Evolutionary conservation across 768 basidiomycete species (phyloP).

Genomic region (Pulveroboletus sp.): DNA sequence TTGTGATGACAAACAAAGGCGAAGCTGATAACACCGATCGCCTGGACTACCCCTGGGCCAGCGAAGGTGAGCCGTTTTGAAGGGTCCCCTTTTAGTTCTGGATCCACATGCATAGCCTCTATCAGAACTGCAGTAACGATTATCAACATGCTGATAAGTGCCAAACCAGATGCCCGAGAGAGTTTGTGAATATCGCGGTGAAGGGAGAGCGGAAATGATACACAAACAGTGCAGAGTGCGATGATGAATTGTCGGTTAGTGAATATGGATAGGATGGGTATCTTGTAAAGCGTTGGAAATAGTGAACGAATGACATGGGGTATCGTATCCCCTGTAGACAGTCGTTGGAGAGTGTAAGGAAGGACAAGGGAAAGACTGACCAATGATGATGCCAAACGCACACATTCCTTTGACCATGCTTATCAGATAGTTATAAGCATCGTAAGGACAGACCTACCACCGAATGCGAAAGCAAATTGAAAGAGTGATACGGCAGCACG

Average conservation of each 20-base stretch:
- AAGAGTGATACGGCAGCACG: constrained; percentile 93
- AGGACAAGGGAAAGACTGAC: constrained; percentile 21
- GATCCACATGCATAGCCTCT: constrained; percentile 70
- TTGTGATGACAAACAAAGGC: constrained; percentile 99
- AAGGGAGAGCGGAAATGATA: constrained; percentile 92
- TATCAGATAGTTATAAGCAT: constrained; percentile 1
- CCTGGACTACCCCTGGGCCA: constrained; percentile 81
- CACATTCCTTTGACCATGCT: constrained; percentile 72
- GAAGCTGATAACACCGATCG: constrained; percentile 96
- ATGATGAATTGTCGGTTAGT: constrained; percentile 89
- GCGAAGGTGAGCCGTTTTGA: constrained; percentile 70
- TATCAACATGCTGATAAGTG: constrained; percentile 88
- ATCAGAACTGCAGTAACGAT: constrained; percentile 85
- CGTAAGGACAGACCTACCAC: constrained; percentile 50
- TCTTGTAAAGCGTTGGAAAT: constrained; percentile 63
- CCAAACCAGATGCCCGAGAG: constrained; percentile 85
- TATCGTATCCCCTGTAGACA: constrained; percentile 76
- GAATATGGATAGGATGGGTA: constrained; percentile 73
- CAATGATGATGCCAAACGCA: constrained; percentile 95
- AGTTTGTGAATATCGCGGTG: constrained; percentile 98
- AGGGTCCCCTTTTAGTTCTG: constrained; percentile 73
- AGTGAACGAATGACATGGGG: constrained; percentile 87
- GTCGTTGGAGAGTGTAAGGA: background rate
- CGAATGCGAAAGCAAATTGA: constrained; percentile 96
- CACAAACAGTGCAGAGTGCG: constrained; percentile 74